Base-by-base conservation (phyloP, 805 yeast species). In the Candida krabiensis region DNA sequence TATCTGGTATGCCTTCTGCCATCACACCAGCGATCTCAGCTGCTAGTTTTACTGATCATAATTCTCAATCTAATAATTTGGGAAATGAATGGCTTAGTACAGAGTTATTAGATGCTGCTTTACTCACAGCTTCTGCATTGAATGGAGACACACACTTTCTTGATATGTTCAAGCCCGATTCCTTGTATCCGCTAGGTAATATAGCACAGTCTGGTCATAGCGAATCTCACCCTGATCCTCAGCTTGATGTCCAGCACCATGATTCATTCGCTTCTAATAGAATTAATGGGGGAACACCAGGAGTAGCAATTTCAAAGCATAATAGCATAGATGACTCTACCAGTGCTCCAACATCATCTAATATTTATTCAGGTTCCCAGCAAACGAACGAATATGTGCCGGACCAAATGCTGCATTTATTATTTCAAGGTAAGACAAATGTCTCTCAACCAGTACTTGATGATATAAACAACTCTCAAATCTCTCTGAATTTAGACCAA, bases 71-170 rank as follows among this genome's bases (percentile, higher is more conserved):
- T n/a, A 39, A 44, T 14, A 43, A 30, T 21, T 35, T 66, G 25
- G 82, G 79, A 36, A 75, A 75, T 38, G 78, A 80, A 47, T 83
- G 88, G 88, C 66, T 83, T 16, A 79, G 88, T 12, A 79, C 75
- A 38, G 90, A 83, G 52, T 64, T 83, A 31, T 57, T 84, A 35
- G 87, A 80, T 46, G 89, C 83, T 50, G 89, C 88, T 0, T 60
- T 83, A 19, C 62, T 83, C 44, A 81, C 89, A 0, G 89, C 89
- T 0, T 82, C 86, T 4, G 89, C 90, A 0, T 61, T 77, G 33
- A 75, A 75, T 41, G 80, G 81, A 33, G 83, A 77, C 41, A 69
- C 77, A 4, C 78, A 76, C 40, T 75, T 77, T 43, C 60, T 79
- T 15, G 85, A 80, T 35, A 66, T 78, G 51, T 68, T 77, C 63